Conservation (phyloP, 768 basidiomycete species). For the Termitomyces sp. region DNA sequence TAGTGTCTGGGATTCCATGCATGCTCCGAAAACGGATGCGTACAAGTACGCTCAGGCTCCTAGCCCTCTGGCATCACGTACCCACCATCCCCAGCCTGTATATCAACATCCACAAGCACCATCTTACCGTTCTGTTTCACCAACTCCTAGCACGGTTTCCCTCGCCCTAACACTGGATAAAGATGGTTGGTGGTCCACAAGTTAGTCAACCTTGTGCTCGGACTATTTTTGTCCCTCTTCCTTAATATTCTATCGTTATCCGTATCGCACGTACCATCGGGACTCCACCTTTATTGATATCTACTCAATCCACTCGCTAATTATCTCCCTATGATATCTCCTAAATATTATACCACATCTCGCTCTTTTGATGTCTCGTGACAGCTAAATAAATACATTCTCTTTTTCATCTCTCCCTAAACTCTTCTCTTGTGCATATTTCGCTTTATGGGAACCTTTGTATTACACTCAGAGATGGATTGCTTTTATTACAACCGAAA, state of each 20-base stretch:
- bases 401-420: background rate
- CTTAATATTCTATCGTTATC: slow-evolving; percentile 2
- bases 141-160: slow-evolving; percentile 73
- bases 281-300: background rate
- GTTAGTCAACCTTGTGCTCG: background rate
- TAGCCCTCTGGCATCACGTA: slow-evolving; percentile 26
- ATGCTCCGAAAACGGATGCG: slow-evolving; percentile 31
- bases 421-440: background rate
- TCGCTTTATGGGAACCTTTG: background rate
- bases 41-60: slow-evolving; percentile 19
- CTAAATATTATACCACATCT: background rate
- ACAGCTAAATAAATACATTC: background rate
- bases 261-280: slow-evolving; percentile 4
- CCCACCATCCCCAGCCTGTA: slow-evolving; percentile 30
- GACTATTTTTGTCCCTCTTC: background rate
- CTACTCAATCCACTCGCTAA: background rate
- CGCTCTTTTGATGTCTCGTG: background rate
- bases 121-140: slow-evolving; percentile 42
- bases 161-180: slow-evolving; percentile 61
- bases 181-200: slow-evolving; percentile 77
- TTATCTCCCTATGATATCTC: slow-evolving; percentile 1
- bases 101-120: slow-evolving; percentile 20
- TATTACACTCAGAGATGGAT: background rate
- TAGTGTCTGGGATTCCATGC: slow-evolving; percentile 70
- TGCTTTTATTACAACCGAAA: background rate